A percentile compares a stretch with the other conserved stretches of the same genome.
Evolutionary conservation across 2,329 filamentous ascomycete genomes (phyloP).

Genomic region (Knufia fluminis): DNA sequence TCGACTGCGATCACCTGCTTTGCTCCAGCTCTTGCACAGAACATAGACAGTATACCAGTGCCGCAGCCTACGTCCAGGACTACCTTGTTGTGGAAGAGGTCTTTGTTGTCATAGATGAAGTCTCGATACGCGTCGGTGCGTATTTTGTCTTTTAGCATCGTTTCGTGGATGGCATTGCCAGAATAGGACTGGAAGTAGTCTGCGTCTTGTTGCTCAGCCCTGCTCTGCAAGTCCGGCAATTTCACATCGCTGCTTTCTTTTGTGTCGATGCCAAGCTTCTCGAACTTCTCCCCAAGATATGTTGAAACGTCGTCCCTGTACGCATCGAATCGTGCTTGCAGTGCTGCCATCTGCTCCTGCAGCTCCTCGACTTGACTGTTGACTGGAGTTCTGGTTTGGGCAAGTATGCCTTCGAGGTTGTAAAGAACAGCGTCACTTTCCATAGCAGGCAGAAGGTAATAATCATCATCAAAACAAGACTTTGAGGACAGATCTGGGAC

Average conservation of each 20-base stretch:
- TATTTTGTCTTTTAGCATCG: slow-evolving; percentile 84
- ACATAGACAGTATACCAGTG: slow-evolving; percentile 80
- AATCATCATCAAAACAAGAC: slow-evolving; percentile 63
- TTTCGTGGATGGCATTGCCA: slow-evolving; percentile 80
- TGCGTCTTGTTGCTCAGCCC: slow-evolving; percentile 19
- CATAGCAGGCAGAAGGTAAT: slow-evolving; percentile 71
- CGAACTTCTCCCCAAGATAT: slow-evolving; percentile 58
- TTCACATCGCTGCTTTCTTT: slow-evolving; percentile 26
- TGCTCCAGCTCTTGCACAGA: slow-evolving; percentile 84
- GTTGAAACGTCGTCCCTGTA: slow-evolving; percentile 58
- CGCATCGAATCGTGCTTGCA: slow-evolving; percentile 54
- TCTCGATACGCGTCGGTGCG: slow-evolving; percentile 88
- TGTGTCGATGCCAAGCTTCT: slow-evolving; percentile 39
- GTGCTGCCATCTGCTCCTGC: slow-evolving; percentile 51
- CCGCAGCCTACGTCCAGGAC: slow-evolving; percentile 88
- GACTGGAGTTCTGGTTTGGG: slow-evolving; percentile 25
- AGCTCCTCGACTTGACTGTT: slow-evolving; percentile 47
- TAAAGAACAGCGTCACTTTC: slow-evolving; percentile 86
- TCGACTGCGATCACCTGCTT: slow-evolving; percentile 82
- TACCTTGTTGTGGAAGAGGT: slow-evolving; percentile 74
- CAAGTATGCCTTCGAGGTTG: slow-evolving; percentile 67
- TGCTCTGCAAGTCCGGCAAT: slow-evolving; percentile 35
- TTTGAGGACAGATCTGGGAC: slow-evolving; percentile 50
- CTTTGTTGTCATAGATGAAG: slow-evolving; percentile 87
- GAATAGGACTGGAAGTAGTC: slow-evolving; percentile 59